Evolutionary conservation across 2,329 filamentous ascomycete genomes (phyloP), one percentile per base, ranked within the genome.

Genomic region (Monilinia laxa): DNA sequence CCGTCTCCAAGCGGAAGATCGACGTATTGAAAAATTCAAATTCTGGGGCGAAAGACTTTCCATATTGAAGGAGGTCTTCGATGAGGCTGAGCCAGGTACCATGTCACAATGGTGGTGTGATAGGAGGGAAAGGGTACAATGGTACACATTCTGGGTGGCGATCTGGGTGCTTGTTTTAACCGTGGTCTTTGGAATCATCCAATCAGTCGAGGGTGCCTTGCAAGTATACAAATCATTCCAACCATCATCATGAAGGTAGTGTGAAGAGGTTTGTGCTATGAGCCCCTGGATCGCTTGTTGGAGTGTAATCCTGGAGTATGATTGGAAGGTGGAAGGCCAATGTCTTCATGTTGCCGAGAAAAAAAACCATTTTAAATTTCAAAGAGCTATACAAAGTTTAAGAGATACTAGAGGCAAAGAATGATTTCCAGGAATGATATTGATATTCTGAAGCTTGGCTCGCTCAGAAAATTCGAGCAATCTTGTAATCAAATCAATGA

Each of bases 101-200:
- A 51, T 59, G 0, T 3, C 31, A 12, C 63, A 53, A 62, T 80
- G 77, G 77, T 82, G 80, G 80, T 71, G 77, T 64, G 79, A 81
- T 67, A 69, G 77, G 5, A 68, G 80, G 2, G 78, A 80, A 31
- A 72, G 77, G 0, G 76, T 78, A 0, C 79, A 82, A 60, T 81
- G 79, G 78, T 81, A 77, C 9, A 58, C 40, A 10, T 62, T 66
- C 28, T 62, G 23, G 64, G 28, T 66, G 1, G 57, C 57, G 4
- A 42, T 20, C 5, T 31, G 55, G 16, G 52, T 66, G 0, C 40
- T 23, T 20, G 6, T 42, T 14, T 23, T 57, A 1, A 23, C 57
- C 28, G 12, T 66, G 20, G 23, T 66, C 3, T 78, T 82, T 70
- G 75, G 79, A 3, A 18, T 81, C 5, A 68, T 79, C 10, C 75